A percentile compares a stretch with the other conserved stretches of the same genome.
Conservation (phyloP, 2,329 filamentous ascomycete genomes). For the Westerdykella aurantiaca region DNA sequence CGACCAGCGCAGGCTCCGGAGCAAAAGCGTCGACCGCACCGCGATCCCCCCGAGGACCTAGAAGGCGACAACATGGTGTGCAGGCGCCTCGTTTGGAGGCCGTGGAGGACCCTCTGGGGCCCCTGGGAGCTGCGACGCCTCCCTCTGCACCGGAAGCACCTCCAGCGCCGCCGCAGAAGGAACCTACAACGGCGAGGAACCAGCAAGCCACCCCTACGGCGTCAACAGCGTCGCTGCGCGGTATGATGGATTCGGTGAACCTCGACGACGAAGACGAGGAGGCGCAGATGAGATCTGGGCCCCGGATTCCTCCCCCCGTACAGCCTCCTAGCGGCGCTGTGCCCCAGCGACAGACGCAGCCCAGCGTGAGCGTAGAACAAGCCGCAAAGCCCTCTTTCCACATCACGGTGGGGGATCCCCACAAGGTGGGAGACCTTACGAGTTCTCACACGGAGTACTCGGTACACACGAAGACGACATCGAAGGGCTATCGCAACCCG, state of each 20-base stretch:
- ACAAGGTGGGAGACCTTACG: slow-evolving; percentile 95
- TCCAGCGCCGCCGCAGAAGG: slow-evolving; percentile 60
- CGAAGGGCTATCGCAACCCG: slow-evolving; percentile 87
- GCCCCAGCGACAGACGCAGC: slow-evolving; percentile 52
- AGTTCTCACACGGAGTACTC: slow-evolving; percentile 98
- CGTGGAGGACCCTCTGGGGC: slow-evolving; percentile 69
- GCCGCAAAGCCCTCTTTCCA: slow-evolving; percentile 87
- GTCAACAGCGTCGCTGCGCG: slow-evolving; percentile 45
- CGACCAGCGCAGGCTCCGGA: slow-evolving; percentile 19
- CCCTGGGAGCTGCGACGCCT: slow-evolving; percentile 62
- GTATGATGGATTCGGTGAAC: slow-evolving; percentile 60
- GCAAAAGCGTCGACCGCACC: slow-evolving; percentile 39
- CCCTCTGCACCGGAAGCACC: slow-evolving; percentile 51
- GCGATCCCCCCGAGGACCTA: slow-evolving; percentile 47
- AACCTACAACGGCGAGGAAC: slow-evolving; percentile 48
- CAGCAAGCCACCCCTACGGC: slow-evolving; percentile 50
- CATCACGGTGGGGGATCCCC: slow-evolving; percentile 89
- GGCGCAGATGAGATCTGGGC: slow-evolving; percentile 42
- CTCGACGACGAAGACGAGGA: slow-evolving; percentile 62
- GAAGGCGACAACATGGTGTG: slow-evolving; percentile 58
- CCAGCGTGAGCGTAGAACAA: slow-evolving; percentile 86
- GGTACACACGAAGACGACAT: slow-evolving; percentile 91
- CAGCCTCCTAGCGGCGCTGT: slow-evolving; percentile 47
- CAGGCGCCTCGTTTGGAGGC: slow-evolving; percentile 74
- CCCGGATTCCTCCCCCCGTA: slow-evolving; percentile 61